Evolutionary conservation across 768 basidiomycete genomes (phyloP), one percentile per base, ranked within the genome.

Genomic region (Lactarius quietus): DNA sequence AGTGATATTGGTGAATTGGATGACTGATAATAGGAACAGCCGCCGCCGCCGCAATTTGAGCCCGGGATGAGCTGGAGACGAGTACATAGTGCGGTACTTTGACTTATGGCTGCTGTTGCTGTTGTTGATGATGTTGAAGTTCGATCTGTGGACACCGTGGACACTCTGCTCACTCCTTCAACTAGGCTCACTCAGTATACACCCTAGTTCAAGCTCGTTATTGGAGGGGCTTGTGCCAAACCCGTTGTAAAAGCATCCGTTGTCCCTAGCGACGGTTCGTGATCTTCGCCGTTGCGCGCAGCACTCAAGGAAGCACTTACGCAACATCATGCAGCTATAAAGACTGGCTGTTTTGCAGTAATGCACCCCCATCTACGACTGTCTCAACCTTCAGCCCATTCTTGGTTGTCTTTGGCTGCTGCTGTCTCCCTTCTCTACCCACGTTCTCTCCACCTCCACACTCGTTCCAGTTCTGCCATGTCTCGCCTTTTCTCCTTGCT

Each of bases 1-100:
- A 93, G 70, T 90, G 88, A 73, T 93, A 93, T 70, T 93, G 88
- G 20, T 93, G 86, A 51, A 79, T 76, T 6, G 90, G 89, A 71
- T 93, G 92, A 14, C 81, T 76, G 57, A 90, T 78, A n/a, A 81
- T 57, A 17, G 74, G 59, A 20, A 75, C 67, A n/a, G 72, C 35
- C 55, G 79, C 68, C 23, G 72, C 31, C 55, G 79, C 70, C 38
- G 65, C 67, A 2, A 66, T n/a, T 57, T 73, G 72, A 35, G 78
- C 76, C 28, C 82, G 73, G 14, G 81, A 78, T 20, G 83, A 82
- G 68, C 86, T 85, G 2, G 88, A 84, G 61, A 88, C 77, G 61
- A 93, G 82, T 43, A 93, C 74, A 70, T 90, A 93, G 75, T 81
- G 85, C 23, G 92, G 91, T 5, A 78, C 80, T 35, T 75, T 73